These are phyloP conservation scores for Saccharum spontaneum DNA, from an alignment of 176 grass and related monocot species.

Conservation along the genomic window DNA sequence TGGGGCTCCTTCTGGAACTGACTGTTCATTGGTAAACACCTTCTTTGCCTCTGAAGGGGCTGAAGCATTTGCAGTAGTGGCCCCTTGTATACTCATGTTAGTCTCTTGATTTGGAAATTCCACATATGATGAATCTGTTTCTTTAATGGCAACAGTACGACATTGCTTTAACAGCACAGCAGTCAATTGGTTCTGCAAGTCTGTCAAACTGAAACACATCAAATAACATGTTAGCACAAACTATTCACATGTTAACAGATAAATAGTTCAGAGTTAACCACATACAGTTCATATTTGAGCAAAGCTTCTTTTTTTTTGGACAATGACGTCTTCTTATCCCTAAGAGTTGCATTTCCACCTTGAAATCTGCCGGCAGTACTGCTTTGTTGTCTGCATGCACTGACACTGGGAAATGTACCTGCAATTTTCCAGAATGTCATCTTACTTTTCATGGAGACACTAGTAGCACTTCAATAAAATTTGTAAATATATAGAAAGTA, in stretches of 20 bases:
- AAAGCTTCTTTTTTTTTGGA: constrained; percentile 96
- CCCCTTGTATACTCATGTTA: constrained; percentile 29
- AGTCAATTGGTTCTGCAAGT: constrained; percentile 89
- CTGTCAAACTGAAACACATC: constrained; percentile 85
- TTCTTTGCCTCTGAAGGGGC: constrained; percentile 42
- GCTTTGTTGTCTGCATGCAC: constrained; percentile 50
- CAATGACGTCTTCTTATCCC: constrained; percentile 62
- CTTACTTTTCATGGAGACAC: not conserved
- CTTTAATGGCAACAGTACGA: constrained; percentile 48
- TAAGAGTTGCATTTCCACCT: constrained; percentile 36
- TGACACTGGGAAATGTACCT: constrained; percentile 45
- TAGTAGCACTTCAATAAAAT: constrained; percentile 30
- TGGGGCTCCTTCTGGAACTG: constrained; percentile 29
- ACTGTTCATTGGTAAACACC: constrained; percentile 55
- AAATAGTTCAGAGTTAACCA: constrained; percentile 31
- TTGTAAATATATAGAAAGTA: constrained; percentile 30
- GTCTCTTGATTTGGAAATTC: constrained; percentile 51
- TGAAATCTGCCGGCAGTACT: constrained; percentile 46
- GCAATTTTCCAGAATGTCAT: constrained; percentile 29
- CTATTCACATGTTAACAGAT: constrained; percentile 8
- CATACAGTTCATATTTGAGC: constrained; percentile 95
- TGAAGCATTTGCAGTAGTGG: constrained; percentile 37
- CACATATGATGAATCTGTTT: constrained; percentile 31
- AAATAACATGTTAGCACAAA: constrained; percentile 19
- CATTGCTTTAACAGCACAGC: constrained; percentile 66